Base-by-base conservation (phyloP, 2,329 filamentous ascomycete genomes). In the Periconia sp. region DNA sequence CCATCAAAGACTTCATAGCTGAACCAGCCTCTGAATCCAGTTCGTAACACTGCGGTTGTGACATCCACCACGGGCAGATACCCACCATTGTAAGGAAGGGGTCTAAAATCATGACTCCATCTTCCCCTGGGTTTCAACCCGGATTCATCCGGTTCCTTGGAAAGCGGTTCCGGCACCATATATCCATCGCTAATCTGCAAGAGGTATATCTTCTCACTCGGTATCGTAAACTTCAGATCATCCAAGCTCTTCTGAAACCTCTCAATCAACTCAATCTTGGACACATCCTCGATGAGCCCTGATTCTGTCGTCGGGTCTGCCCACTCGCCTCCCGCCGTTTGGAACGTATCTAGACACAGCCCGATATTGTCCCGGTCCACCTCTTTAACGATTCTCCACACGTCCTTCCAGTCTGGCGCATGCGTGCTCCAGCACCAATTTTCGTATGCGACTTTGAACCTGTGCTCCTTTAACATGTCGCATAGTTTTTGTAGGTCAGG, bases 371-470 rank as follows among this genome's bases (percentile, higher is more conserved):
- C 77, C 2, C 85, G 74, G 59, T 89, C 75, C 2, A 86, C 86
- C 43, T 77, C 78, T 57, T 81, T 65, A 3, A 90, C 86, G 13
- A 92, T 86, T 2, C 82, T 75, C 87, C 87, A 92, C 0, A 86
- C 85, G 46, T 86, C 80, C 58, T 81, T 82, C 89, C 89, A 93
- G 1, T 75, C 79, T 0, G 86, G 82, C 0, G 88, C 86, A 46
- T 85, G 82, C 0, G 88, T 90, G 0, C 85, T 85, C 89, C 89
- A 92, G 72, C 88, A 91, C 88, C 88, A 92, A 66, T 92, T 91
- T 73, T 92, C 89, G 61, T 92, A 92, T 0, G 88, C 88, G 17
- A 92, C 74, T 7, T 82, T 79, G 66, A 85, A 83, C 0, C 79
- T 79, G 45, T 83, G 79, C 19, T 77, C 68, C 0, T 81, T 81